Percentiles rank a stretch among this genome's conserved stretches.
phyloP scores from a whole-genome alignment of 805 yeast genomes.

The Lipomyces starkeyi region DNA sequence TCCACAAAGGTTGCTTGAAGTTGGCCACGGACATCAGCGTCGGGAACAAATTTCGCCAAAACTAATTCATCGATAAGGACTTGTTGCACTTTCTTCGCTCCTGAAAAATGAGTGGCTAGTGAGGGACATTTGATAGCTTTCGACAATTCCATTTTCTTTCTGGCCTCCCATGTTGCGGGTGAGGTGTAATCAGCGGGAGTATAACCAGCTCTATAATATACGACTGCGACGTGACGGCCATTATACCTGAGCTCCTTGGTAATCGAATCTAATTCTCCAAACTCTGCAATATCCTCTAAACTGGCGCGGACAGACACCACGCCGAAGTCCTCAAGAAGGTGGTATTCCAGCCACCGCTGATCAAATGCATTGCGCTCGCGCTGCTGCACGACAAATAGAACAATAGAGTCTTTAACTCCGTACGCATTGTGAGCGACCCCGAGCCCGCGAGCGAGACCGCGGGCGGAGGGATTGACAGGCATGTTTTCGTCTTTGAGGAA shows the following conservation, averaged over 20 bases:
- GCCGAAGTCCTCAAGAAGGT: slow-evolving; percentile 60
- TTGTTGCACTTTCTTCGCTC: slow-evolving; percentile 94
- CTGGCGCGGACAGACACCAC: slow-evolving; percentile 70
- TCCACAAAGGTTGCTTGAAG: slow-evolving; percentile 72
- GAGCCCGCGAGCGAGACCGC: slow-evolving; percentile 68
- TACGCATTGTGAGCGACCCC: slow-evolving; percentile 69
- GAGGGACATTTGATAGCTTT: slow-evolving; percentile 92
- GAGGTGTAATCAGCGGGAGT: slow-evolving; percentile 77
- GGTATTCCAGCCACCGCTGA: slow-evolving; percentile 82
- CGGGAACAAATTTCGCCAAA: slow-evolving; percentile 56
- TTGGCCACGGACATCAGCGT: slow-evolving; percentile 40
- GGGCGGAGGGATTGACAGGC: slow-evolving; percentile 71
- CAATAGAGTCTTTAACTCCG: slow-evolving; percentile 46
- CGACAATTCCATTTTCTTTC: slow-evolving; percentile 73
- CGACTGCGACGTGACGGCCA: slow-evolving; percentile 79
- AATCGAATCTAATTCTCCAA: slow-evolving; percentile 23
- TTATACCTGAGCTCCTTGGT: slow-evolving; percentile 23
- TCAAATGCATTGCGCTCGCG: slow-evolving; percentile 89
- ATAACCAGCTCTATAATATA: slow-evolving; percentile 90
- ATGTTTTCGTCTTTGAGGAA: slow-evolving; percentile 46
- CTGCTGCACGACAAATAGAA: slow-evolving; percentile 82
- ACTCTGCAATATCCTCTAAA: slow-evolving; percentile 59
- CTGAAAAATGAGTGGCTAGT: slow-evolving; percentile 84
- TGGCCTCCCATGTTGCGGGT: slow-evolving; percentile 75
- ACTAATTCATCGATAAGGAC: slow-evolving; percentile 64